Evolutionary conservation across 805 yeast species (phyloP).

Genomic region (Kluyveromyces lactis): DNA sequence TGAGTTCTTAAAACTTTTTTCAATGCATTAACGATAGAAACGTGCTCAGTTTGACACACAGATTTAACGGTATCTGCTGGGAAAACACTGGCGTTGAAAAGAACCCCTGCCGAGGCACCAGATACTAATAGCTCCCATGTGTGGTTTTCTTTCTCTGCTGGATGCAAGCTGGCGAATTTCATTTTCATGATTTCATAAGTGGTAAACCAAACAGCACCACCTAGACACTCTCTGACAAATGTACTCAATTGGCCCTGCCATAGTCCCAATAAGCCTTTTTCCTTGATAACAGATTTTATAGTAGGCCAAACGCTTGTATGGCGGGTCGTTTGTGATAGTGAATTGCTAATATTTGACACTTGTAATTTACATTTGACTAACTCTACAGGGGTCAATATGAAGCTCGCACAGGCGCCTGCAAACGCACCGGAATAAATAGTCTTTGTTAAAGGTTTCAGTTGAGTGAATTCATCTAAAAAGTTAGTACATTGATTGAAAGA

Average conservation of each 20-base stretch:
- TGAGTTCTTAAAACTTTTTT: slow-evolving; percentile 38
- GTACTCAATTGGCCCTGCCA: slow-evolving; percentile 89
- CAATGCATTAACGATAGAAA: slow-evolving; percentile 36
- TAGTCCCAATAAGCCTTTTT: slow-evolving; percentile 60
- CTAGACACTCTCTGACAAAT: slow-evolving; percentile 72
- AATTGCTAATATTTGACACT: slow-evolving; percentile 37
- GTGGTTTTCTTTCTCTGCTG: slow-evolving; percentile 22
- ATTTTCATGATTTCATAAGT: slow-evolving; percentile 58
- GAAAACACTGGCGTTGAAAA: slow-evolving; percentile 70
- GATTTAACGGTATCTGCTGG: slow-evolving; percentile 91
- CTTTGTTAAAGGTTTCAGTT: slow-evolving; percentile 32
- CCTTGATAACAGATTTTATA: slow-evolving; percentile 33
- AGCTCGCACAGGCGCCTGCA: slow-evolving; percentile 76
- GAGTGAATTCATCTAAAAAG: slow-evolving; percentile 23
- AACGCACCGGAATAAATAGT: slow-evolving; percentile 67
- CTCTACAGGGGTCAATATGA: slow-evolving; percentile 86
- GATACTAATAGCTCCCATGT: slow-evolving; percentile 54
- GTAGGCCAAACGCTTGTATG: slow-evolving; percentile 32
- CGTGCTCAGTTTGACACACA: slow-evolving; percentile 51
- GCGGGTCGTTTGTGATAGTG: slow-evolving; percentile 26
- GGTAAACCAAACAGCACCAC: slow-evolving; percentile 93
- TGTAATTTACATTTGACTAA: slow-evolving; percentile 82
- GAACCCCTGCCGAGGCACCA: slow-evolving; percentile 83
- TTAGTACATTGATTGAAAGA: slow-evolving; percentile 46
- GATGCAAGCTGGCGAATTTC: slow-evolving; percentile 14